Percentiles rank a stretch among this genome's conserved stretches.
Conservation (phyloP, 2,329 filamentous ascomycete species). For the Aurifilum marmelostoma region DNA sequence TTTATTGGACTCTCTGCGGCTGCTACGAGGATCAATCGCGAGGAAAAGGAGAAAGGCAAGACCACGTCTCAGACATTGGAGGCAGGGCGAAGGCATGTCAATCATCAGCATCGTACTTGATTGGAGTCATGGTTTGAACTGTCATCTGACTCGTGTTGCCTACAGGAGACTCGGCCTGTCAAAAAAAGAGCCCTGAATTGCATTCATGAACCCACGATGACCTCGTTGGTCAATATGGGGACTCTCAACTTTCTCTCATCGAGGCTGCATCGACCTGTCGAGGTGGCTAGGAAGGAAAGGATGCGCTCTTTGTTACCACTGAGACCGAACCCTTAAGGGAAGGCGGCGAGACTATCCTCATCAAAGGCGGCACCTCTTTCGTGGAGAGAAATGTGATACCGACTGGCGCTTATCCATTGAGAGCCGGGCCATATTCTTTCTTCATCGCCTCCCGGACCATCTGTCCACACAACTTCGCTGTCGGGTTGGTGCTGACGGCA, state of each 20-base stretch:
- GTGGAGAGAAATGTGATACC: background rate
- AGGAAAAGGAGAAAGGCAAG: slow-evolving; percentile 61
- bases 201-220: background rate
- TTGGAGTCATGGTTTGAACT: background rate
- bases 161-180: slow-evolving; percentile 34
- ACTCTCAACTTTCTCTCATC: background rate
- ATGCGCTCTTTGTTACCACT: background rate
- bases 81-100: slow-evolving; percentile 48
- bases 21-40: slow-evolving; percentile 60
- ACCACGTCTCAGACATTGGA: slow-evolving; percentile 55
- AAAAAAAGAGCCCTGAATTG: slow-evolving; percentile 12
- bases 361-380: background rate
- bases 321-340: background rate
- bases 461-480: slow-evolving; percentile 69
- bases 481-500: slow-evolving; percentile 68
- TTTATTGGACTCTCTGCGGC: slow-evolving; percentile 60
- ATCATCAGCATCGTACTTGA: background rate
- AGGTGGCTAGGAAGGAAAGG: background rate
- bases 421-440: slow-evolving; percentile 64
- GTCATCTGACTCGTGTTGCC: slow-evolving; percentile 16
- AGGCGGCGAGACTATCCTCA: background rate
- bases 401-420: slow-evolving; percentile 31
- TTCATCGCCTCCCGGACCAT: slow-evolving; percentile 72
- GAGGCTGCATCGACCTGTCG: background rate
- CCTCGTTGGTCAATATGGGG: background rate